A percentile compares a stretch with the other conserved stretches of the same genome.
Evolutionary conservation across 257 asterid species (phyloP).

Genomic region (Apocynum venetum): DNA sequence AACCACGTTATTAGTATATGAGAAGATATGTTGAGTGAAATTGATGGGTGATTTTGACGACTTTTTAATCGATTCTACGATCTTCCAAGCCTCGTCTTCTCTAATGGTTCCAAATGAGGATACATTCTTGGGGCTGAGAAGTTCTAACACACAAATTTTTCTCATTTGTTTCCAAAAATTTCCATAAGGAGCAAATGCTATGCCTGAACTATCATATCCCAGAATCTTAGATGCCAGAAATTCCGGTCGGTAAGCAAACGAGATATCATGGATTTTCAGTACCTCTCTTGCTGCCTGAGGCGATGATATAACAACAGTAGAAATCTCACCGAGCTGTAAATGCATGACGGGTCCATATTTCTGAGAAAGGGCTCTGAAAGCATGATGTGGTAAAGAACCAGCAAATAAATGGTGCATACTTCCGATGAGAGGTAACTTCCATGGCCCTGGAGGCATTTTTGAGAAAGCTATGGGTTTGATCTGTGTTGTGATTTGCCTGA

Average conservation of each 20-base stretch:
- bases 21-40: constrained; percentile 4
- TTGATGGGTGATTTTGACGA: background rate
- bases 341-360: constrained; percentile 20
- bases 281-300: constrained; percentile 13
- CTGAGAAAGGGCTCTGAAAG: constrained; percentile 8
- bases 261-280: constrained; percentile 15
- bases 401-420: constrained; percentile 10
- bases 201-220: constrained; percentile 10
- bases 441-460: constrained; percentile 19
- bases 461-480: no score
- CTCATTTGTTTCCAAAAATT: constrained; percentile 20
- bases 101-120: constrained; percentile 6
- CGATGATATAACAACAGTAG: constrained; percentile 14
- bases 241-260: constrained; percentile 19
- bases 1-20: background rate
- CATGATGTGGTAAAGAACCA: constrained; percentile 9
- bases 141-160: constrained; percentile 23
- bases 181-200: constrained; percentile 22
- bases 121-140: constrained; percentile 13
- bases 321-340: constrained; percentile 11
- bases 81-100: constrained; percentile 15
- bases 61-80: background rate
- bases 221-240: constrained; percentile 8
- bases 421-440: constrained; percentile 19
- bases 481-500: background rate